Conservation (phyloP, 495 filamentous ascomycete genomes). For the Podospora tetraspora region DNA sequence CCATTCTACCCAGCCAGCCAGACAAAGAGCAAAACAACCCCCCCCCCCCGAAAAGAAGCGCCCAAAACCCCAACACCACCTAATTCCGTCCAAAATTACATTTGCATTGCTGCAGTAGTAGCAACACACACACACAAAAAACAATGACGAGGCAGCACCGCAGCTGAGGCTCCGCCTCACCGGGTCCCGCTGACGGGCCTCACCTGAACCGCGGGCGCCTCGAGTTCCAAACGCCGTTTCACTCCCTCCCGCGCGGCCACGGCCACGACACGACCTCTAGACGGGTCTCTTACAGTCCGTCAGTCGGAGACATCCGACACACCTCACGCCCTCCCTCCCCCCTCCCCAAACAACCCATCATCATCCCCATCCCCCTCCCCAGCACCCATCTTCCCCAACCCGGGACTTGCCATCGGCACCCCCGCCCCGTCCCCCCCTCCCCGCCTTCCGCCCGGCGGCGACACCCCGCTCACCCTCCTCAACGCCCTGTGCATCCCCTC, state of each 20-base stretch:
- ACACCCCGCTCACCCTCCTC: conserved; percentile 43
- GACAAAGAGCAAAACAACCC: background rate
- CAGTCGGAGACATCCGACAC: background rate
- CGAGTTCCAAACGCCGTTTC: background rate
- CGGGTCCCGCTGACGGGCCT: background rate
- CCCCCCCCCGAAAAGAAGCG: background rate
- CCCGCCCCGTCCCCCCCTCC: background rate
- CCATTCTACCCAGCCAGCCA: background rate
- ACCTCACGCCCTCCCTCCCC: background rate
- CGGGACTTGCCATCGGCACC: background rate
- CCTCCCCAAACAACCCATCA: background rate
- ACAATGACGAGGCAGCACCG: background rate
- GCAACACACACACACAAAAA: background rate
- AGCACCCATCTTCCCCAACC: background rate
- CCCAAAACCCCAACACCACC: background rate
- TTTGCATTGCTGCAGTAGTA: background rate
- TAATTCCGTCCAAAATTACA: background rate
- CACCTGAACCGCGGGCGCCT: background rate
- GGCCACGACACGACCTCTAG: no score
- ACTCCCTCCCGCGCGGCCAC: background rate
- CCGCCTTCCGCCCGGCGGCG: background rate
- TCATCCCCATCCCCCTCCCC: background rate
- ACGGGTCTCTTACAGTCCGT: background rate
- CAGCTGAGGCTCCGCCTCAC: background rate
- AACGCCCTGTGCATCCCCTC: conserved; percentile 76